Percentiles rank a stretch among this genome's conserved stretches.
These are phyloP conservation scores for Sarcocystis neurona DNA, from an alignment of 169 alveolate species.

Conservation along the genomic window DNA sequence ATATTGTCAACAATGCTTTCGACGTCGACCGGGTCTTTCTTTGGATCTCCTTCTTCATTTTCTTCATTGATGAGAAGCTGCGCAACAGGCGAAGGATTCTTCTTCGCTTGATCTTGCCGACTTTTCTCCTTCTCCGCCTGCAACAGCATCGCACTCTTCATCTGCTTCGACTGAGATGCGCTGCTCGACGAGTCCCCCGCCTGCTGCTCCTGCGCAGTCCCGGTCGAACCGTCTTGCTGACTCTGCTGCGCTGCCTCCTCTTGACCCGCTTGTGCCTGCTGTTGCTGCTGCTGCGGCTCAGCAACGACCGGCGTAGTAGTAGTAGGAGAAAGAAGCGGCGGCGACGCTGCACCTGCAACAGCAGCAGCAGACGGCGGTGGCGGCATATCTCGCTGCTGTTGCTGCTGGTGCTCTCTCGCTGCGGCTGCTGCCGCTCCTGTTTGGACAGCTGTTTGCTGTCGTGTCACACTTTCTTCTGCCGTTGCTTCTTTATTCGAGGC, in stretches of 20 bases:
- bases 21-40: conserved; percentile 37
- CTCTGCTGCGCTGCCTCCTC: not conserved
- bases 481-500: too few species aligned
- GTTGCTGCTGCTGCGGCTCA: not conserved
- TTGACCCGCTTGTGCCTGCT: not conserved
- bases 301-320: too few species aligned
- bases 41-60: conserved; percentile 22
- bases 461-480: too few species aligned
- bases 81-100: conserved; percentile 56
- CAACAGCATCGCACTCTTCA: conserved; percentile 45
- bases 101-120: conserved; percentile 48
- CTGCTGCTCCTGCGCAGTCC: conserved; percentile 23
- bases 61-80: conserved; percentile 51
- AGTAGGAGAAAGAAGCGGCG: too few species aligned
- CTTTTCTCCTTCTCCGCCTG: conserved; percentile 47
- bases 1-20: conserved; percentile 59
- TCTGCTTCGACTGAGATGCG: not conserved
- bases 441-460: too few species aligned
- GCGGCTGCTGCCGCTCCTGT: too few species aligned
- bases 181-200: not conserved
- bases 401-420: too few species aligned
- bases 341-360: too few species aligned
- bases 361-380: too few species aligned
- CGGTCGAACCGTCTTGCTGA: not conserved
- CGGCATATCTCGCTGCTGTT: too few species aligned